Base-by-base conservation (phyloP, 352 stramenopile species). In the Plasmopara viticola region DNA sequence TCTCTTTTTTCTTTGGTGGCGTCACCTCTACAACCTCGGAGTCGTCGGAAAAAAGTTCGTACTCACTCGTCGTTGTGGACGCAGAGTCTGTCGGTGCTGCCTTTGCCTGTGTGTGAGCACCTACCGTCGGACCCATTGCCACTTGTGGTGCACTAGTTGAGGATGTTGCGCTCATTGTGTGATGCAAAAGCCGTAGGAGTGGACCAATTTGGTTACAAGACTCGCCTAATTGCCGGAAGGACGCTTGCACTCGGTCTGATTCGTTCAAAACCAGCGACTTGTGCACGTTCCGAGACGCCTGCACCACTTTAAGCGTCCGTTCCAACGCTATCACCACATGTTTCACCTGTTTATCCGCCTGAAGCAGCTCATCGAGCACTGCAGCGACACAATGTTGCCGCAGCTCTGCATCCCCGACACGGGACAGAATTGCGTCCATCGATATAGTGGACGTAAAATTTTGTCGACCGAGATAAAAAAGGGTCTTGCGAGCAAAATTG, bases 141-240 rank as follows among this genome's bases (percentile, higher is more conserved):
- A 15, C 1, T 29, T 37, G n/a, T 14, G 33, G 31, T 35, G 38
- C n/a, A 15, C 15, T 41, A n/a, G 41, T 14, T 28, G 47, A 46
- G 7, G 48, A 30, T 12, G 25, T 20, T 51, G 47, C 14, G 6
- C 55, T 35, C 44, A 63, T 63, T 5, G 47, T 33, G 4, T 33
- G 49, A 25, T 63, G 56, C 18, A 63, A 18, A 31, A 63, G 49
- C 18, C 56, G 49, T 13, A 63, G 38, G 18, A 63, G 37, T 3
- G 56, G 56, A 14, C 48, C 48, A 10, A 62, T 58, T 13, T 53
- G 49, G 43, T 58, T 63, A 49, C 49, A 63, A 40, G 49, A 63
- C 6, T 49, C 49, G 29, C 48, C 49, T 44, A 63, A 38, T 44
- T 48, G 56, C 10, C 49, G 56, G 44, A 58, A 63, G 5, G 56